Conservation (phyloP, 306 rosid species). For the Casuarina equisetifolia region DNA sequence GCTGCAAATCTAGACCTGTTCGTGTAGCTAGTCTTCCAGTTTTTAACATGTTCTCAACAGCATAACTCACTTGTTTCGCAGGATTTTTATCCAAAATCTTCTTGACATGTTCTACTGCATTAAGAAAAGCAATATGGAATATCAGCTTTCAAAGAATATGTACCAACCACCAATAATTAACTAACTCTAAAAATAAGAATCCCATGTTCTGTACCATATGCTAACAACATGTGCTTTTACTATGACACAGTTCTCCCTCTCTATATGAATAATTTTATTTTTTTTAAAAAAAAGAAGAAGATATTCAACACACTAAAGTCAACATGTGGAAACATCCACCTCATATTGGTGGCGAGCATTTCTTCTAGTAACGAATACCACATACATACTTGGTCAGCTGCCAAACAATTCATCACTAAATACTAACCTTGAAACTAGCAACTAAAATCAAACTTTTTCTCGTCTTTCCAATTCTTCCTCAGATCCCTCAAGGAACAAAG, state of each 20-base stretch:
- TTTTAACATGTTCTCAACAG: conserved; percentile 79
- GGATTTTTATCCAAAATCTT: conserved; percentile 64
- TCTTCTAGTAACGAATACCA: background rate
- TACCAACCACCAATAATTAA: conserved; percentile 12
- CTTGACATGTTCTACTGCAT: conserved; percentile 58
- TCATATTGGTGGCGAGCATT: background rate
- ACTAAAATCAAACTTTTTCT: background rate
- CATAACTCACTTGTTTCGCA: conserved; percentile 40
- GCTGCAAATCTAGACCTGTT: conserved; percentile 83
- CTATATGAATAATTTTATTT: background rate
- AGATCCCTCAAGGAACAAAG: background rate
- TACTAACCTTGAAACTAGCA: background rate
- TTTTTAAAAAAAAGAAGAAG: background rate
- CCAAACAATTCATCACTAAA: background rate
- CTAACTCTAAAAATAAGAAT: conserved; percentile 1
- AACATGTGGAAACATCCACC: background rate
- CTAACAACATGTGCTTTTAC: background rate
- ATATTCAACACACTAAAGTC: background rate
- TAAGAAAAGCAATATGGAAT: conserved; percentile 21
- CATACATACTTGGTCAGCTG: background rate
- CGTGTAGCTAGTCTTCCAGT: conserved; percentile 67
- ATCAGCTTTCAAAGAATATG: conserved; percentile 13
- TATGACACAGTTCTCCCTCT: background rate
- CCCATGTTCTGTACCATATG: conserved; percentile 1
- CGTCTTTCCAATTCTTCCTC: background rate